phyloP scores from a whole-genome alignment of 2,329 filamentous ascomycete genomes.

The Phialemoniopsis sp. region DNA sequence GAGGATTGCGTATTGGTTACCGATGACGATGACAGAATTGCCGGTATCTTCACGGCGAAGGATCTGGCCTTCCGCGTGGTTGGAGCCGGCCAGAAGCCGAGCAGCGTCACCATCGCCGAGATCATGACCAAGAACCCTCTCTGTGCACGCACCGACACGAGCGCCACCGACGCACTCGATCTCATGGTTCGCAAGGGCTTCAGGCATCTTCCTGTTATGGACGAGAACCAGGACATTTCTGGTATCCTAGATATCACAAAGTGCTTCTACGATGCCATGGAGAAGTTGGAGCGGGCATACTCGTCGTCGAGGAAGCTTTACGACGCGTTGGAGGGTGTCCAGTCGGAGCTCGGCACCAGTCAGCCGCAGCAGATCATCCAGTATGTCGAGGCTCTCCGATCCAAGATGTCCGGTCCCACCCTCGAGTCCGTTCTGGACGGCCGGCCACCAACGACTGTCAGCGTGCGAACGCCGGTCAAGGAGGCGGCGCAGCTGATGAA shows the following conservation, averaged over 20 bases:
- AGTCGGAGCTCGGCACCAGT: constrained; percentile 91
- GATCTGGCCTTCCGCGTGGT: constrained; percentile 97
- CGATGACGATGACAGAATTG: constrained; percentile 95
- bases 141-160: constrained; percentile 95
- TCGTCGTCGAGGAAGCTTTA: constrained; percentile 97
- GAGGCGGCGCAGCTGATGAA: constrained; percentile 96
- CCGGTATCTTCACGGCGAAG: constrained; percentile 98
- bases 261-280: constrained; percentile 99
- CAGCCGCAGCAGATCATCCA: constrained; percentile 99
- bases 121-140: constrained; percentile 99
- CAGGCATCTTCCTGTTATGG: constrained; percentile 96
- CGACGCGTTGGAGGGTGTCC: constrained; percentile 94
- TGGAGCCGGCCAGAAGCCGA: constrained; percentile 82
- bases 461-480: constrained; percentile 91
- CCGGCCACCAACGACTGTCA: constrained; percentile 88
- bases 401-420: constrained; percentile 97
- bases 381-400: constrained; percentile 91
- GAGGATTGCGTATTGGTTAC: constrained; percentile 98
- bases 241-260: constrained; percentile 98
- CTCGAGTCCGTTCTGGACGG: constrained; percentile 92
- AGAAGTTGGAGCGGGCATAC: constrained; percentile 97
- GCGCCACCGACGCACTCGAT: constrained; percentile 93
- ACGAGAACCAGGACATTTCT: constrained; percentile 98
- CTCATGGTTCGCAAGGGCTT: constrained; percentile 99
- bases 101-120: constrained; percentile 87